Conservation (phyloP, 768 basidiomycete species). For the Coprinellus aureogranulatus region DNA sequence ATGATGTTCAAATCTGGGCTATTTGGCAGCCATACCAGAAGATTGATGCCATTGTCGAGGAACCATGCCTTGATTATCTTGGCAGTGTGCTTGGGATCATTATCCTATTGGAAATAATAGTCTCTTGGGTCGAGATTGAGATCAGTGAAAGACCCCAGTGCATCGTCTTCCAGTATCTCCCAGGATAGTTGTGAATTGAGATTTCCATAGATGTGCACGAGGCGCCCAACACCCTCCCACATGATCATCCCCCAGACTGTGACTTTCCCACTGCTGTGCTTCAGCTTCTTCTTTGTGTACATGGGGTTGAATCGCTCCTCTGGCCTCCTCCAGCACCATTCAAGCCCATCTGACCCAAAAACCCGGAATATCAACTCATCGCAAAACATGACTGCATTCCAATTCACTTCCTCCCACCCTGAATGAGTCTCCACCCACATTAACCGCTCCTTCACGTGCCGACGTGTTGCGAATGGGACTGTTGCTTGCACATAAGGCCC, state of each 20-base stretch:
- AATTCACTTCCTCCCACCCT: conserved; percentile 26
- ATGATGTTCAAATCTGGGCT: conserved; percentile 35
- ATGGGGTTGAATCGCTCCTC: conserved; percentile 19
- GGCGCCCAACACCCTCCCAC: conserved; percentile 19
- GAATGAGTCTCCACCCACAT: conserved; percentile 20
- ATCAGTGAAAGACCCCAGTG: conserved; percentile 24
- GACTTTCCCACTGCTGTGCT: conserved; percentile 25
- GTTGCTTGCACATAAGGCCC: background rate
- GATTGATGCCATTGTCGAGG: conserved; percentile 18
- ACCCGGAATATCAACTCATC: conserved; percentile 22
- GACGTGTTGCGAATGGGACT: conserved; percentile 14
- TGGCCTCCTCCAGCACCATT: conserved; percentile 24
- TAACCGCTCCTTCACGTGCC: conserved; percentile 10
- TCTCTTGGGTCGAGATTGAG: conserved; percentile 13
- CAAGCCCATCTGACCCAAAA: conserved; percentile 28
- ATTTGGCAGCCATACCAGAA: conserved; percentile 27
- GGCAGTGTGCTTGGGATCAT: conserved; percentile 33
- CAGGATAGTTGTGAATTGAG: conserved; percentile 23
- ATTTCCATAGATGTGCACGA: conserved; percentile 27
- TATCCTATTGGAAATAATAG: conserved; percentile 30
- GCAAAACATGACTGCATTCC: conserved; percentile 18
- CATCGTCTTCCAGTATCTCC: conserved; percentile 24
- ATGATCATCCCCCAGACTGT: conserved; percentile 27
- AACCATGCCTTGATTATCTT: conserved; percentile 24
- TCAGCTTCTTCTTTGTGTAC: conserved; percentile 23